Evolutionary conservation across 129 eudicot genomes (phyloP), one percentile per base, ranked within the genome.

Genomic region (Erigeron canadensis): DNA sequence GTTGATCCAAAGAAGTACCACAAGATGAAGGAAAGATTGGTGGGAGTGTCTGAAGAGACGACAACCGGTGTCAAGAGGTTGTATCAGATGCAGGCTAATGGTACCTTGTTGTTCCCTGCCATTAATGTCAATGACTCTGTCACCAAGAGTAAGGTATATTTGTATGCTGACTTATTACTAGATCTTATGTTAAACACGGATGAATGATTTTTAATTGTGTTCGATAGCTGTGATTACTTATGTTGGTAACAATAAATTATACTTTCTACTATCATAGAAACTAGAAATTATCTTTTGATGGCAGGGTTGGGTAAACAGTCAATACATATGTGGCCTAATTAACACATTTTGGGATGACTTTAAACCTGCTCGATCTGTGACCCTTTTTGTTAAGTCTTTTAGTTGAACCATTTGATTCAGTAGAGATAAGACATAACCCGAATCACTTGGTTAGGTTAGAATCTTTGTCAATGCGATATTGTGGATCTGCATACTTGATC

Each of bases 71-170:
- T 63, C 12, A 63, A 63, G 69, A 63, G 69, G 34, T 63, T 63
- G 69, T 63, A 63, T 15, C 69, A 82, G 78, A 82, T 82, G 86
- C 86, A 82, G 51, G 83, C 76, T 15, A 82, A 82, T 70, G 86
- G 86, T 7, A 54, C 78, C 2, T 63, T 82, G 38, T 64, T 80
- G 77, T 80, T 80, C 54, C 84, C 84, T 43, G 85, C 81, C 65
- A 79, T 79, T 70, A 79, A 78, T 43, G 82, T 78, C 44, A 78
- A 78, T n/a, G 82, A 78, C 17, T 78, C 82, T 44, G 82, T 78
- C 70, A 78, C 82, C 82, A 78, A 78, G 78, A 78, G 82, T 78
- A 78, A 78, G 82, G 82, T 78, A 72, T 69, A 37, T 15, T 43
- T 60, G 17, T 7, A 23, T 40, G 34, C 34, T 21, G 5, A 34